Evolutionary conservation across 2,329 filamentous ascomycete genomes (phyloP).

Genomic region (Neofusicoccum sp.): DNA sequence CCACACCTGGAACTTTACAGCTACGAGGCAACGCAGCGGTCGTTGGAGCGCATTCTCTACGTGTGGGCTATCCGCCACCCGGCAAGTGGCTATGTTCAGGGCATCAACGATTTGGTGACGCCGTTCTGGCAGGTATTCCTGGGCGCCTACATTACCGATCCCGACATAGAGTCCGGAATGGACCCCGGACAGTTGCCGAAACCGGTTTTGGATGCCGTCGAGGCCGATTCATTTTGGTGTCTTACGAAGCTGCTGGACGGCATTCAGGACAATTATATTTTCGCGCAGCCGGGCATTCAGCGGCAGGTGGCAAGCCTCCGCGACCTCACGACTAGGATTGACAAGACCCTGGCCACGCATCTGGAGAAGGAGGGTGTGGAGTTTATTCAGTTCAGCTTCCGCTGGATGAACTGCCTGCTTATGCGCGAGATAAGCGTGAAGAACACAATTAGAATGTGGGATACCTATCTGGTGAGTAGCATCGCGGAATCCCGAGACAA

Average conservation of each 20-base stretch:
- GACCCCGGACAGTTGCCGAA: slow-evolving; percentile 92
- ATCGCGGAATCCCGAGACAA: background rate
- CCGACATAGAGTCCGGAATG: slow-evolving; percentile 91
- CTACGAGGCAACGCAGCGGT: slow-evolving; percentile 94
- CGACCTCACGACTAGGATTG: slow-evolving; percentile 89
- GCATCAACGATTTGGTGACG: slow-evolving; percentile 96
- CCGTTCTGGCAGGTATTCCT: slow-evolving; percentile 99
- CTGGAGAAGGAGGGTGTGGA: slow-evolving; percentile 90
- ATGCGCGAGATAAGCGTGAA: slow-evolving; percentile 97
- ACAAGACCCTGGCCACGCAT: slow-evolving; percentile 80
- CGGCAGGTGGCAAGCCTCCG: slow-evolving; percentile 86
- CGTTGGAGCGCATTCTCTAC: slow-evolving; percentile 91
- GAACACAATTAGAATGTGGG: slow-evolving; percentile 99
- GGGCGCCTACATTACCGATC: slow-evolving; percentile 91
- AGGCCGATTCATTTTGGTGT: slow-evolving; percentile 98
- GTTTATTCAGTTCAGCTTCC: slow-evolving; percentile 98
- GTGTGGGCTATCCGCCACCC: slow-evolving; percentile 98
- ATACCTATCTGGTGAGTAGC: slow-evolving; percentile 85
- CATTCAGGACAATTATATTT: slow-evolving; percentile 99
- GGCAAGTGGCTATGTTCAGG: slow-evolving; percentile 96
- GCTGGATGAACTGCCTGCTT: slow-evolving; percentile 99
- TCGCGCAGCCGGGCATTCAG: slow-evolving; percentile 95
- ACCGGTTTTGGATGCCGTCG: slow-evolving; percentile 90
- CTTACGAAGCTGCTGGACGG: slow-evolving; percentile 96
- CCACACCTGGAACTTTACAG: slow-evolving; percentile 93